Base-by-base conservation (phyloP, 495 filamentous ascomycete species). In the Lasiosphaeriaceae sp. region DNA sequence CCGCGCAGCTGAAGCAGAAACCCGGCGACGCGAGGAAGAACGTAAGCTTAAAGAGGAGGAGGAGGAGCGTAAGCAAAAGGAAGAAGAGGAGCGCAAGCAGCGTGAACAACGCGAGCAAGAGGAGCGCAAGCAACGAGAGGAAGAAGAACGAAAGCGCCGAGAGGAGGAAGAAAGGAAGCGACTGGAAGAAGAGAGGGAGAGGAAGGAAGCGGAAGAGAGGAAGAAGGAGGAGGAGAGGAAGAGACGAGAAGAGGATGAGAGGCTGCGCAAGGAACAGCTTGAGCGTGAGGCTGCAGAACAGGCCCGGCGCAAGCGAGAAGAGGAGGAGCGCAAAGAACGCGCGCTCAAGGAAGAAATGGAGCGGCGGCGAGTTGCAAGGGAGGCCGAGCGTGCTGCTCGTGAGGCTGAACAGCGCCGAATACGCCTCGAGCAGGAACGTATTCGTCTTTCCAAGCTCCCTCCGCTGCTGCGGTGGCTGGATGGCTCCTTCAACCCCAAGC, bases 291-390 rank as follows among this genome's bases (percentile, higher is more conserved):
- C 70, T 2, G 76, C 71, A 29, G 73, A 77, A 54, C 75, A 77
- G 65, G 73, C 70, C 24, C 70, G 66, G 31, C 77, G 74, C 19
- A 62, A 69, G 48, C 70, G 65, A 34, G 76, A 79, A 53, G 72
- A 78, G 60, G 72, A 79, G 54, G 43, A 58, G 50, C 56, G 56
- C 22, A 52, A 49, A 41, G 56, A 74, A 54, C 64, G 60, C 2
- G 79, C 83, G 60, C 70, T 71, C 31, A 65, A 64, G 23, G 78
- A 83, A 54, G 84, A 87, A 61, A 69, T 78, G 67, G 84, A 88
- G 71, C 82, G 85, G 11, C 66, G 70, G 39, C 72, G 66, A 37
- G 73, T 63, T 11, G 79, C 82, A 22, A 76, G 80, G 47, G 81
- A 88, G 61, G 81, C 81, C 7, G 77, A 80, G 52, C 73, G 34